Conservation (phyloP, 2,329 filamentous ascomycete species). For the Westerdykella sp. region DNA sequence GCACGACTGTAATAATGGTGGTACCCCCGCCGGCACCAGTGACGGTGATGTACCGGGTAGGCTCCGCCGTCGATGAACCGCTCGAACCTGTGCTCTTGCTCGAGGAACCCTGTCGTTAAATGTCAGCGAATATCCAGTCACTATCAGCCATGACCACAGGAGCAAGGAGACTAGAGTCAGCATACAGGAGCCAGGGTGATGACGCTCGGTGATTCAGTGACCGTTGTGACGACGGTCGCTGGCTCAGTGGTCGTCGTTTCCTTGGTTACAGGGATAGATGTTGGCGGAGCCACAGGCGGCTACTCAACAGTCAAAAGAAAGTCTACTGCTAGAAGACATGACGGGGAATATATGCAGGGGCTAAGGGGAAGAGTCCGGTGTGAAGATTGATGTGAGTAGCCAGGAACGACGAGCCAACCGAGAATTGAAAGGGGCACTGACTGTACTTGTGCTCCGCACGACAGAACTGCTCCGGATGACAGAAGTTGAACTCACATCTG, state of each 20-base stretch:
- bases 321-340: constrained; percentile 1
- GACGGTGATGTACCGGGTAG: constrained; percentile 36
- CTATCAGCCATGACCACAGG: too few species aligned
- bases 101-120: constrained; percentile 5
- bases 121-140: constrained; percentile 6
- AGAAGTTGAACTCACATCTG: constrained; percentile 21
- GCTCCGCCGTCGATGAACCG: constrained; percentile 6
- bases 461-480: constrained; percentile 2
- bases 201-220: constrained; percentile 16
- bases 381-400: neutral
- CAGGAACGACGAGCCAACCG: constrained; percentile 1
- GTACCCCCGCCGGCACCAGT: constrained; percentile 41
- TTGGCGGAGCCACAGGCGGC: constrained; percentile 30
- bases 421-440: constrained; percentile 16
- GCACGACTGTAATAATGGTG: constrained; percentile 39
- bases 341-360: neutral
- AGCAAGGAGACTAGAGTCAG: too few species aligned
- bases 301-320: constrained; percentile 29
- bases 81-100: constrained; percentile 2
- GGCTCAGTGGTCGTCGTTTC: constrained; percentile 16
- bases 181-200: constrained; percentile 15
- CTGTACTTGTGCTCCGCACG: constrained; percentile 17
- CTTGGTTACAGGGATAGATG: constrained; percentile 13
- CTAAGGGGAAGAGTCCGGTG: constrained; percentile 1
- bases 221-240: constrained; percentile 23